Evolutionary conservation across 2,329 filamentous ascomycete genomes (phyloP).

Genomic region (Penicillium rolfsii): DNA sequence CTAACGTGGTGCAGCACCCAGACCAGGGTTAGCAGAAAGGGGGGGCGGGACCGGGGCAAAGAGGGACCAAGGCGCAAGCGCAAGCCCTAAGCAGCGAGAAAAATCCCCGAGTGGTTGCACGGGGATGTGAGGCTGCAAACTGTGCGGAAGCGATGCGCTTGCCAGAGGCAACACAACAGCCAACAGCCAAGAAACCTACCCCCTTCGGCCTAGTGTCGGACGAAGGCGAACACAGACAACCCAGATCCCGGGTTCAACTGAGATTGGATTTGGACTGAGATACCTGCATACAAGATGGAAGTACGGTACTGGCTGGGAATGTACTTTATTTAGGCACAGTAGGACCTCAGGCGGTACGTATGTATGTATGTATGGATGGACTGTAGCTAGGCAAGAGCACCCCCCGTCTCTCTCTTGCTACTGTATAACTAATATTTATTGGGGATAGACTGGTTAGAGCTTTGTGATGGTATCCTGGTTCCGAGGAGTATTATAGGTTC

Average conservation of each 20-base stretch:
- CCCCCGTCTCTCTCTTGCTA: background rate
- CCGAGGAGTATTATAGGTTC: background rate
- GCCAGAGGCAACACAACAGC: conserved; percentile 18
- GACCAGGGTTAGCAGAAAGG: background rate
- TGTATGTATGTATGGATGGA: too few relatives aligned
- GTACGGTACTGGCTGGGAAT: too few relatives aligned
- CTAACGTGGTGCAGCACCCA: background rate
- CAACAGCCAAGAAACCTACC: background rate
- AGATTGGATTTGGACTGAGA: background rate
- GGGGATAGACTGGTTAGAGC: background rate
- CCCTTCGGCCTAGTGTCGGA: conserved; percentile 12
- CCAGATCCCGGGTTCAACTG: background rate
- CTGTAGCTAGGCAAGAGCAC: background rate
- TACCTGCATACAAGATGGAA: background rate
- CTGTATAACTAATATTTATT: background rate
- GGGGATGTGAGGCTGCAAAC: conserved; percentile 22
- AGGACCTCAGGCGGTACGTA: too few relatives aligned
- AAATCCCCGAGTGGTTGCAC: conserved; percentile 33
- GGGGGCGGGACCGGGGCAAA: conserved; percentile 7
- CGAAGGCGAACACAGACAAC: conserved; percentile 10
- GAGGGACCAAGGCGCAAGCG: conserved; percentile 20
- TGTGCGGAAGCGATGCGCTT: conserved; percentile 8
- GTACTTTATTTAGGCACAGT: too few relatives aligned
- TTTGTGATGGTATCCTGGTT: background rate
- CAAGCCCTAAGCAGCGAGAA: conserved; percentile 26